Base-by-base conservation (phyloP, 768 basidiomycete species). In the Lactarius hengduanensis region DNA sequence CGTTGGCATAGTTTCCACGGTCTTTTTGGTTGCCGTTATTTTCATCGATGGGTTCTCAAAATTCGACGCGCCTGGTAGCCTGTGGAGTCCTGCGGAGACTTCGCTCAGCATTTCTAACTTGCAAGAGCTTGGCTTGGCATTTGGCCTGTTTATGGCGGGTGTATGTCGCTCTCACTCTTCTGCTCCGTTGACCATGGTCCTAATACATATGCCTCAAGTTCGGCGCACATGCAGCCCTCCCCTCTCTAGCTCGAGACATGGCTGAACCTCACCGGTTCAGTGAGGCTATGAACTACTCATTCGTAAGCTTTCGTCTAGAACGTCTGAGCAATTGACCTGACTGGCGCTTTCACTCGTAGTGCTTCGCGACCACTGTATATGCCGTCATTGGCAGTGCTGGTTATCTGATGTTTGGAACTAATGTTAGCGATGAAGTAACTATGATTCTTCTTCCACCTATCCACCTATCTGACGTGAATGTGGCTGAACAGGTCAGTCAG, bases 131-230 rank as follows among this genome's bases (percentile, higher is more conserved):
- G 90, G 94, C 1, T 76, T 96, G 32, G 85, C 91, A 16, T 90
- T 95, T 70, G 96, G 96, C 2, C 79, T 98, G 68, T 87, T 98
- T 72, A 94, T 98, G 87, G 91, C 92, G 9, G 94, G 95, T 18
- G 92, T 94, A 73, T 73, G 84, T 73, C 57, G 64, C 22, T 58
- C 28, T 28, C 56, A 28, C 40, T 69, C 6, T 58, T 59, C 11
- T 11, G 20, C n/a, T 16, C 10, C 13, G 18, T 61, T 40, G 13
- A 16, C 7, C 1, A 30, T 9, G n/a, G 38, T 38, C 32, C 66
- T 22, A 63, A 61, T 9, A 30, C 57, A 40, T 22, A 55, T 54
- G 30, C 32, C 11, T 34, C 41, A 70, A 94, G 86, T 96, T 96
- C 72, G 87, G 93, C 3, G 95, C 95, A 2, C 96, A 98, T 74